A percentile compares a stretch with the other conserved stretches of the same genome.
Evolutionary conservation across 2,329 filamentous ascomycete species (phyloP).

Genomic region (Aspergillus pseudoterreus): DNA sequence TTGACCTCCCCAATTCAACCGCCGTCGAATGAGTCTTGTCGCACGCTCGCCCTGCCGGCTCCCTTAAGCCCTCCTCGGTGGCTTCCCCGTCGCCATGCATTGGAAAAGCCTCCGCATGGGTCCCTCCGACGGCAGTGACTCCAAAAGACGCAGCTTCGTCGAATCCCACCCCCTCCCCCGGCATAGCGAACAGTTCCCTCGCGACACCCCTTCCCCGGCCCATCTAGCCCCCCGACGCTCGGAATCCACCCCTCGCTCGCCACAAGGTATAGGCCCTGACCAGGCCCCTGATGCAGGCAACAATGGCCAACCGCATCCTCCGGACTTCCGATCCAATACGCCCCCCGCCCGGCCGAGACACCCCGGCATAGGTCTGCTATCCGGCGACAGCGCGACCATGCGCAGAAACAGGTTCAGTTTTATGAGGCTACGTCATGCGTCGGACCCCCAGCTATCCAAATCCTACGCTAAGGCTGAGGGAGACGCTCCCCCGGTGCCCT

Average conservation of each 20-base stretch:
- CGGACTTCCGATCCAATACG: constrained; percentile 15
- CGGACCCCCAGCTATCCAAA: constrained; percentile 80
- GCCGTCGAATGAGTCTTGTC: not conserved
- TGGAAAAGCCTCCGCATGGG: constrained; percentile 38
- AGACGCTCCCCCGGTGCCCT: constrained; percentile 46
- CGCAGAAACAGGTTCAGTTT: constrained; percentile 57
- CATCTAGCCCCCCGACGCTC: constrained; percentile 30
- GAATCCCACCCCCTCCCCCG: constrained; percentile 27
- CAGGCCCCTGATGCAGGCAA: constrained; percentile 11
- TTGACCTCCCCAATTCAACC: constrained; percentile 9
- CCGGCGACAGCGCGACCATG: constrained; percentile 21
- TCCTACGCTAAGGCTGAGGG: constrained; percentile 63
- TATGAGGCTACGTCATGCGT: constrained; percentile 85
- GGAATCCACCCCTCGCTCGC: constrained; percentile 31
- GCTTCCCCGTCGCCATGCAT: constrained; percentile 33
- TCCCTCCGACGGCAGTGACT: constrained; percentile 28
- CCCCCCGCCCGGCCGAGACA: constrained; percentile 14
- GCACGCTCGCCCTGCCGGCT: constrained; percentile 15
- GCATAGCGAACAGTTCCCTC: constrained; percentile 36
- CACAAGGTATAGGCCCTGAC: constrained; percentile 15
- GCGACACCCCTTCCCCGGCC: constrained; percentile 26
- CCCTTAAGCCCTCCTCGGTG: constrained; percentile 14
- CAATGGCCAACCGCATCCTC: constrained; percentile 7
- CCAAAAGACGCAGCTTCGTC: constrained; percentile 32
- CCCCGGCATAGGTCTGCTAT: constrained; percentile 12